Evolutionary conservation across 2,329 filamentous ascomycete genomes (phyloP), one percentile per base, ranked within the genome.

Genomic region (Aspergillus hiratsukae): DNA sequence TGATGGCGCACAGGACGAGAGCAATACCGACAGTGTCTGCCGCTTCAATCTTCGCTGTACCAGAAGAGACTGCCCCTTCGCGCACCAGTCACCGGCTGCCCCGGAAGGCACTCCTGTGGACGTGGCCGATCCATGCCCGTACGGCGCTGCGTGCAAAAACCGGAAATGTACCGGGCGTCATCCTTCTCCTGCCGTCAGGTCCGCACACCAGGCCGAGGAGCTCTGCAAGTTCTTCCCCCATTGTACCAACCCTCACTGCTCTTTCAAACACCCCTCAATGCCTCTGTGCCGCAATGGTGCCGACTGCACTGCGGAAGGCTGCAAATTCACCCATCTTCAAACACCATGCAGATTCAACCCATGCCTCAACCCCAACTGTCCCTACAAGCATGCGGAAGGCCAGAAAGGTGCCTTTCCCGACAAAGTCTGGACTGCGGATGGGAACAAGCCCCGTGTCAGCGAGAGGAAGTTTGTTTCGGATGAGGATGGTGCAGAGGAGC

Each of bases 91-190:
- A 17, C 91, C 94, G 1, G 91, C 89, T 2, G 92, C 93, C 31
- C 88, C 90, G 3, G 87, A 88, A 2, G 89, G 88, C 28, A 84
- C 83, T 2, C 82, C 86, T 0, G 81, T 97, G 56, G 94, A 97
- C 72, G 81, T 92, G 63, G 84, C 81, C 57, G 91, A 96, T 67
- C 80, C 83, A 19, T 99, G 94, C 78, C 83, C 83, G 19, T 97
- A 89, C 66, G 93, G 91, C 21, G 91, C 86, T 2, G 91, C 91
- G 8, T 99, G 94, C 84, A 96, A 94, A 77, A 99, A 97, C 80
- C 83, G 85, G 67, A 97, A 97, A 77, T 99, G 94, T 70, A 89
- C 89, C 8, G 92, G 84, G 29, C 89, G 91, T 57, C 94, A 99
- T 73, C 94, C 94, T 2, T 97, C 92, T 6, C 94, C 94, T 1